Percentiles rank a stretch among this genome's conserved stretches.
These are phyloP conservation scores for Globisporangium nunn DNA, from an alignment of 352 stramenopile species.

Conservation along the genomic window DNA sequence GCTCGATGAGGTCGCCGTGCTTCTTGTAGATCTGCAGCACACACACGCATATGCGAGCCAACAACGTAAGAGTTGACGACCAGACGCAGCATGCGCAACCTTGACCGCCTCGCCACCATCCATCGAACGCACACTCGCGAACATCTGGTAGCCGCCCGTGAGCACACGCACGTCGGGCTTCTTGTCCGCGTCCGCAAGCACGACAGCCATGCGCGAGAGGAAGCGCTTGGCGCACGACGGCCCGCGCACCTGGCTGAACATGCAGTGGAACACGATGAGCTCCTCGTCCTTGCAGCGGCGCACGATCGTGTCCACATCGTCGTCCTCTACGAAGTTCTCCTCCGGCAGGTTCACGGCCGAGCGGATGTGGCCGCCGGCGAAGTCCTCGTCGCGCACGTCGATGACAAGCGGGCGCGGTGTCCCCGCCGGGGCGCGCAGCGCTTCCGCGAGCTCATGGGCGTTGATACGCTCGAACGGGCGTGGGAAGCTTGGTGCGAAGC, in stretches of 20 bases:
- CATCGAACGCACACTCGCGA: slow-evolving; percentile 31
- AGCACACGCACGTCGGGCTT: slow-evolving; percentile 64
- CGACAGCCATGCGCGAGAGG: slow-evolving; percentile 43
- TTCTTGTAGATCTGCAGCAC: slow-evolving; percentile 16
- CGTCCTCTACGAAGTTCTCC: slow-evolving; percentile 75
- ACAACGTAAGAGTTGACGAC: too few relatives aligned
- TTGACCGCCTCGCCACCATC: neutral
- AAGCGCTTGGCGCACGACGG: slow-evolving; percentile 78
- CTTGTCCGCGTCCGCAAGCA: slow-evolving; percentile 34
- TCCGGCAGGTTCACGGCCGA: slow-evolving; percentile 71
- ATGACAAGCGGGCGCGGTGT: slow-evolving; percentile 45
- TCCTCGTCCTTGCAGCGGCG: slow-evolving; percentile 51
- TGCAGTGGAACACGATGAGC: slow-evolving; percentile 82
- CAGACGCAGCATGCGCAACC: neutral
- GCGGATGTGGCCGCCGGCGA: slow-evolving; percentile 66
- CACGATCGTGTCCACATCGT: slow-evolving; percentile 74
- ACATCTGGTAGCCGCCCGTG: slow-evolving; percentile 61
- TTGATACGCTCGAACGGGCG: slow-evolving; percentile 29
- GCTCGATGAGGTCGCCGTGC: slow-evolving; percentile 16
- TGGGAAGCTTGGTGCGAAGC: slow-evolving; percentile 32
- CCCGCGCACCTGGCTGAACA: slow-evolving; percentile 81
- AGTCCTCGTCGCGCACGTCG: slow-evolving; percentile 75
- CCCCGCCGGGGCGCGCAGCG: slow-evolving; percentile 29
- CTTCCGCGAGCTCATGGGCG: slow-evolving; percentile 43
- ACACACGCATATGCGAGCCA: neutral